Conservation (phyloP, 225 moss, liverwort and hornwort species). For the Pseudisothecium myosuroides region DNA sequence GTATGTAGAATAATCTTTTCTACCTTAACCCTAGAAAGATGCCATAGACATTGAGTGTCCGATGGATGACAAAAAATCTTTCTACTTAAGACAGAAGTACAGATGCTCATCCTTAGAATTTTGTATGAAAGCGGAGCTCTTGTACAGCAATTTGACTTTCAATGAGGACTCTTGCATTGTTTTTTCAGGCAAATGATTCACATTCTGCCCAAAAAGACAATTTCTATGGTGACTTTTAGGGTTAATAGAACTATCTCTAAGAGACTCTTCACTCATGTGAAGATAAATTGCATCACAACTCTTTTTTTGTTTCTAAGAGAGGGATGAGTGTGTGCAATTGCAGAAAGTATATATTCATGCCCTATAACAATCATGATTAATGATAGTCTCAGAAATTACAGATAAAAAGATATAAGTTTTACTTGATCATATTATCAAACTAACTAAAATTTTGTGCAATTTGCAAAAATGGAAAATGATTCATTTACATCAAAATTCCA, state of each 20-base stretch:
- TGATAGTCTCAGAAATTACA: rapidly evolving
- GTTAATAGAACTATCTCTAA: not conserved
- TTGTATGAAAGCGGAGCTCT: too few relatives aligned
- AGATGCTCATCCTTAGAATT: too few relatives aligned
- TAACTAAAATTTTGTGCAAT: not conserved
- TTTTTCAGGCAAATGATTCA: too few relatives aligned
- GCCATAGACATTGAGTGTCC: too few relatives aligned
- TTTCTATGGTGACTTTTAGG: too few relatives aligned
- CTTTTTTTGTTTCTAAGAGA: not conserved
- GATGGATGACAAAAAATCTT: too few relatives aligned
- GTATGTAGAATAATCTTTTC: rapidly evolving
- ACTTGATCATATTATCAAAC: not conserved
- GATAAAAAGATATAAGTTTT: not conserved
- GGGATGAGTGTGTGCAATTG: not conserved
- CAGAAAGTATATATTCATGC: not conserved
- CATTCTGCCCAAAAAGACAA: too few relatives aligned
- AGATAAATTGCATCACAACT: not conserved
- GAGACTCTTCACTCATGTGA: not conserved
- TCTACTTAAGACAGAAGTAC: too few relatives aligned
- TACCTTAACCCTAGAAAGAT: too few relatives aligned
- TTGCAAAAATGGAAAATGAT: not conserved
- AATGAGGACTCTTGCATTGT: too few relatives aligned
- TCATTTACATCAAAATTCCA: not conserved
- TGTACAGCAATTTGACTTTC: too few relatives aligned
- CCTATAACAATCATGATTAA: not conserved